Evolutionary conservation across 2,329 filamentous ascomycete genomes (phyloP), one percentile per base, ranked within the genome.

Genomic region (Cephalotrichum gorgonifer): DNA sequence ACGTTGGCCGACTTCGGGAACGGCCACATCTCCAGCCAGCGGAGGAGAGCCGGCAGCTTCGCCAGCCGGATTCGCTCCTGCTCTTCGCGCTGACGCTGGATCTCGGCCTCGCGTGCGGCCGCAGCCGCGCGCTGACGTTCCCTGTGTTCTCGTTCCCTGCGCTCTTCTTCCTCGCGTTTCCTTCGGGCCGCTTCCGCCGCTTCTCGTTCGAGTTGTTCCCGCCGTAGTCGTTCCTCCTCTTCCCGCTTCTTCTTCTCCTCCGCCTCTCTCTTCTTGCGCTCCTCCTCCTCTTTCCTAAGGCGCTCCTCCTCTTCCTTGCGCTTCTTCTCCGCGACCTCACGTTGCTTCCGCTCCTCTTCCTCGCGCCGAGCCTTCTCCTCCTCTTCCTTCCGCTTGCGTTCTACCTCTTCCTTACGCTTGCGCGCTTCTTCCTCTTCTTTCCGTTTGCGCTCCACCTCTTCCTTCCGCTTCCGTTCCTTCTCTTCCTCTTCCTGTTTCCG

Each of bases 11-110:
- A 64, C 58, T 75, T 78, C 14, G 78, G 73, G 51, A 80, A 72
- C 6, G 68, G 58, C 44, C 68, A 72, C 20, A 61, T 63, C 48
- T 80, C 73, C 23, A 85, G 71, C 79, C 80, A 84, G 44, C 73
- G 75, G 42, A 85, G 61, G 30, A 83, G 64, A 35, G 78, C 72
- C 4, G 81, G 81, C 17, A 84, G 61, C 54, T 75, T 81, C 35
- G 73, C 70, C 26, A 83, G 57, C 15, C 77, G 73, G 28, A 66
- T 62, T 26, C 70, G 71, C 55, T 81, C 76, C 57, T 77, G 68
- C 56, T 83, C 75, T 54, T 78, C 70, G 25, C 68, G 72, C 12
- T 73, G 58, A 43, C 73, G 70, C 49, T 69, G 70, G 50, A 70
- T 64, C 53, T 78, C 76, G 4, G 71, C 73, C 60, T 78, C 74